These are phyloP conservation scores for Tuber brumale DNA, from an alignment of 495 filamentous ascomycete genomes.

Conservation along the genomic window DNA sequence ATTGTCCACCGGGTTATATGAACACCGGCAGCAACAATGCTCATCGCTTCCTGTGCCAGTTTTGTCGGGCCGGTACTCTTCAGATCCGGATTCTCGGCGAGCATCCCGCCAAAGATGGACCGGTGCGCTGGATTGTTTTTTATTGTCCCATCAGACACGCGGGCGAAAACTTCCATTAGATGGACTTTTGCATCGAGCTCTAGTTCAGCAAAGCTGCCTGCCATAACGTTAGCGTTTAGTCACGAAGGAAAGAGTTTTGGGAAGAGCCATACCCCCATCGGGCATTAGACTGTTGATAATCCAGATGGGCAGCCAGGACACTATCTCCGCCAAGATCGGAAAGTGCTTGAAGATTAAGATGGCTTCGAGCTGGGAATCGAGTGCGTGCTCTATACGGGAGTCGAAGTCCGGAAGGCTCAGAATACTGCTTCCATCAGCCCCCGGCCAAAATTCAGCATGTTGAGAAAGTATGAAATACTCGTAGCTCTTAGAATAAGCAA, in stretches of 20 bases:
- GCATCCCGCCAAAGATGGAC: conserved; percentile 43
- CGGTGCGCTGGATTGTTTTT: conserved; percentile 28
- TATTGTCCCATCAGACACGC: background rate
- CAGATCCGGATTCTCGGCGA: conserved; percentile 37
- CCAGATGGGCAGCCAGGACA: conserved; percentile 31
- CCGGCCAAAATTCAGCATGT: background rate
- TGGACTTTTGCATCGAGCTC: conserved; percentile 15
- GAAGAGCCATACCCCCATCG: conserved; percentile 21
- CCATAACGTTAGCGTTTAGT: conserved; percentile 7
- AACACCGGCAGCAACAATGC: conserved; percentile 43
- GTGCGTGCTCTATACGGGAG: conserved; percentile 22
- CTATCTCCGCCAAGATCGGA: conserved; percentile 31
- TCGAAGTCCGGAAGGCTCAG: conserved; percentile 4
- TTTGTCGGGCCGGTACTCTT: conserved; percentile 32
- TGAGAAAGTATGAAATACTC: conserved; percentile 23
- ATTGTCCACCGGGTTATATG: conserved; percentile 44
- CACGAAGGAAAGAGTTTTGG: background rate
- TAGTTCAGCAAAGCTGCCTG: conserved; percentile 25
- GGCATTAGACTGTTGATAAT: conserved; percentile 21
- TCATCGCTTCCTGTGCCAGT: conserved; percentile 43
- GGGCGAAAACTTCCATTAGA: background rate
- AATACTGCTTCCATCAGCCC: background rate
- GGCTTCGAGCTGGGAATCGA: conserved; percentile 31
- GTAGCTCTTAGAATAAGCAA: conserved; percentile 44
- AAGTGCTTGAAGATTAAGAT: conserved; percentile 41